A percentile compares a stretch with the other conserved stretches of the same genome.
Conservation (phyloP, 306 rosid species). For the Ziziphus jujuba region DNA sequence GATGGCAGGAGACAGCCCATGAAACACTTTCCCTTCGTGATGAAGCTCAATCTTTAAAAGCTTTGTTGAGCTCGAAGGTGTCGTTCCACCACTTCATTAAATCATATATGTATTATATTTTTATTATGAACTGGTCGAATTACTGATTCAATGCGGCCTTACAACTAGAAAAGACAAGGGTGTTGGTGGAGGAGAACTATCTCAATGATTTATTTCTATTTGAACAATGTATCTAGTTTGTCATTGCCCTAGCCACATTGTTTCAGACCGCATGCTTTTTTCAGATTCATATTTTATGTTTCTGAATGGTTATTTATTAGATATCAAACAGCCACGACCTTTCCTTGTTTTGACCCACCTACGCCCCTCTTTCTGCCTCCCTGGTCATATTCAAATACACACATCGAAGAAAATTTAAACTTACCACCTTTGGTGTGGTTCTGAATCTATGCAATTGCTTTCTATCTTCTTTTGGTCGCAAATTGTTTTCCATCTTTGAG, state of each 20-base stretch:
- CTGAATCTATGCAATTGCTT: neutral
- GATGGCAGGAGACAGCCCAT: conserved; percentile 87
- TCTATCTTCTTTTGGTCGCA: neutral
- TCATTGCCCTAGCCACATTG: too few species aligned
- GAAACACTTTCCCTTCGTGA: conserved; percentile 75
- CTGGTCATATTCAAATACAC: neutral
- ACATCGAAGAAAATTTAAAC: neutral
- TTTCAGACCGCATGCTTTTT: too few species aligned
- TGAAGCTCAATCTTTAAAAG: conserved; percentile 60
- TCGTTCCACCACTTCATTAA: conserved; percentile 1
- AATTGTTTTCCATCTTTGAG: neutral
- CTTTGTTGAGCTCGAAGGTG: conserved; percentile 62
- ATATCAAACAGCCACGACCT: neutral
- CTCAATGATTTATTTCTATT: neutral
- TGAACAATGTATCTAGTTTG: neutral
- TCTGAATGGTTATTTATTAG: too few species aligned
- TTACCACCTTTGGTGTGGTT: neutral
- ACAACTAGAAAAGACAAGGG: neutral
- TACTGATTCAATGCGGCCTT: neutral
- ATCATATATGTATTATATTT: too few species aligned
- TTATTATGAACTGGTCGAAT: too few species aligned
- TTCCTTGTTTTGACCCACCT: neutral
- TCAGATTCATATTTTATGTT: too few species aligned
- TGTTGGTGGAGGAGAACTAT: neutral
- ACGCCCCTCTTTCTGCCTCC: too few species aligned